Evolutionary conservation across 306 rosid genomes (phyloP).

Genomic region (Biancaea sappan): DNA sequence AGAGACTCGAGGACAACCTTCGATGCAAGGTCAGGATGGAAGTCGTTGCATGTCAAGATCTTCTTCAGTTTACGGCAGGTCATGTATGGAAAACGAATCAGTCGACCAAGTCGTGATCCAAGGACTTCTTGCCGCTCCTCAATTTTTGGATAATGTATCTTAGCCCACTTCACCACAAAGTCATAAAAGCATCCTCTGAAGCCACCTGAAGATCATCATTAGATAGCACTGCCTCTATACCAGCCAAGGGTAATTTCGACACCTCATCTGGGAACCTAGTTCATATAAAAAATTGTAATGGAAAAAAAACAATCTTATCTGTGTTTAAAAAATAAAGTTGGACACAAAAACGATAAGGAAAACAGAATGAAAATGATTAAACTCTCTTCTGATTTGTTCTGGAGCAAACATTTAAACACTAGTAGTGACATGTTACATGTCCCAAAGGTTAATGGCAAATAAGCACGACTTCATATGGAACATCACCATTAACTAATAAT

Average conservation of each 20-base stretch:
- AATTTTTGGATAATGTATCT: no score
- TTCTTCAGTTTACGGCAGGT: no score
- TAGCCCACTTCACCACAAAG: conserved; percentile 52
- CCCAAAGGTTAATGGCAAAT: background rate
- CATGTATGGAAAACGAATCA: no score
- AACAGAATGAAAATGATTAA: background rate
- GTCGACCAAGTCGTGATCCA: no score
- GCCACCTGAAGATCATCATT: conserved; percentile 50
- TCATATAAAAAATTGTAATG: background rate
- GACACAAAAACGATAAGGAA: background rate
- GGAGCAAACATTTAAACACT: background rate
- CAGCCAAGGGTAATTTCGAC: conserved; percentile 55
- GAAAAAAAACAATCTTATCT: background rate
- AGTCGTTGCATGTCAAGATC: no score
- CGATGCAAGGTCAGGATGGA: no score
- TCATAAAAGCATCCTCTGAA: conserved; percentile 54
- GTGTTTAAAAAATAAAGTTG: conserved; percentile 1
- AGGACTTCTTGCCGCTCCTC: no score
- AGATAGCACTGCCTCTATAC: conserved; percentile 50
- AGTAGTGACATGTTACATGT: background rate
- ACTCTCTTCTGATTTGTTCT: background rate
- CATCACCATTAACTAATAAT: background rate
- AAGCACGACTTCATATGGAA: background rate
- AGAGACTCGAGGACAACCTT: no score
- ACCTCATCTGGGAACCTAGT: conserved; percentile 46